These are phyloP conservation scores for Hypoxylon trugodes DNA, from an alignment of 495 filamentous ascomycete genomes.

Conservation along the genomic window DNA sequence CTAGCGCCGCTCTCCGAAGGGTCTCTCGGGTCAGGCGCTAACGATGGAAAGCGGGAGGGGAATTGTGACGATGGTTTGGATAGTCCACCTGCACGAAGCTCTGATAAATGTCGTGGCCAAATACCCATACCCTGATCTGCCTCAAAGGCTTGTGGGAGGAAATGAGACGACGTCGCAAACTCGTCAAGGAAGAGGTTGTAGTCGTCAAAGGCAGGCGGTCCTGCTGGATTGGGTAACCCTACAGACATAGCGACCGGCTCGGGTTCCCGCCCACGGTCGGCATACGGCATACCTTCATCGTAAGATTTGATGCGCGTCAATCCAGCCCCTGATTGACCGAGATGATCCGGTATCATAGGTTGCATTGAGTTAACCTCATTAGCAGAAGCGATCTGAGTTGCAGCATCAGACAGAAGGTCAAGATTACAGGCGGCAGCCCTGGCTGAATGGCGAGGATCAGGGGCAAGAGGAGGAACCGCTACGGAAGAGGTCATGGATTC, in stretches of 20 bases:
- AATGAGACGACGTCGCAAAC: slow-evolving; percentile 56
- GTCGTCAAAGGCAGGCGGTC: slow-evolving; percentile 52
- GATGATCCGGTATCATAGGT: slow-evolving; percentile 56
- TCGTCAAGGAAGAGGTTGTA: slow-evolving; percentile 64
- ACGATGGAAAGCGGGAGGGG: slow-evolving; percentile 72
- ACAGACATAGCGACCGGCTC: slow-evolving; percentile 52
- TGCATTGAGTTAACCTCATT: slow-evolving; percentile 59
- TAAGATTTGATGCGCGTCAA: slow-evolving; percentile 57
- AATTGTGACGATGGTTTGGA: slow-evolving; percentile 69
- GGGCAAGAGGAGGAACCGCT: slow-evolving; percentile 47
- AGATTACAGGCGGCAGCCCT: slow-evolving; percentile 61
- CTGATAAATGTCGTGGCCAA: slow-evolving; percentile 51
- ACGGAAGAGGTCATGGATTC: slow-evolving; percentile 50
- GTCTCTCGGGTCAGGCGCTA: slow-evolving; percentile 71
- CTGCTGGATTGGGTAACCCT: slow-evolving; percentile 50
- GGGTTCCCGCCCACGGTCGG: slow-evolving; percentile 51
- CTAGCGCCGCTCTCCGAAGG: slow-evolving; percentile 55
- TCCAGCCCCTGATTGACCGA: slow-evolving; percentile 47
- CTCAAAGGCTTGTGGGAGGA: slow-evolving; percentile 58
- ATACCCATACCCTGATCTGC: slow-evolving; percentile 55
- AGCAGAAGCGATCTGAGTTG: slow-evolving; percentile 58
- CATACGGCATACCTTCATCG: slow-evolving; percentile 53
- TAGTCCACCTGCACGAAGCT: slow-evolving; percentile 49
- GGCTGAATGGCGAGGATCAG: slow-evolving; percentile 51
- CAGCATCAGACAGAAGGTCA: slow-evolving; percentile 61